Conservation (phyloP, 257 asterid genomes). For the Solanum rostratum region DNA sequence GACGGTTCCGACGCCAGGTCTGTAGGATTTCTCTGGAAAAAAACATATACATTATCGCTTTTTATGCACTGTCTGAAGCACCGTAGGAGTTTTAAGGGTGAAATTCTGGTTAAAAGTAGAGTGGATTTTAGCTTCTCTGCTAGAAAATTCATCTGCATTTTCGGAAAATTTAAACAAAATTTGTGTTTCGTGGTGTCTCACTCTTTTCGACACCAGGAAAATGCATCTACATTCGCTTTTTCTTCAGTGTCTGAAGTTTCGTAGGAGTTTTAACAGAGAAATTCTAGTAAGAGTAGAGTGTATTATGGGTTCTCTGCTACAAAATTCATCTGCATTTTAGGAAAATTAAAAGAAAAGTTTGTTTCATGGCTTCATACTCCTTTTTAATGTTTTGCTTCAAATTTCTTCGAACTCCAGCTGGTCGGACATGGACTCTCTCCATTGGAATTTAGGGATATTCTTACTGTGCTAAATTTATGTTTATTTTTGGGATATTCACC, state of each 20-base stretch:
- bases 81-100: not conserved
- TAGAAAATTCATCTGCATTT: not conserved
- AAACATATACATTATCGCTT: not conserved
- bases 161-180: not conserved
- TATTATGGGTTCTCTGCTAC: not conserved
- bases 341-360: no score
- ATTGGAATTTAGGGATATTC: not conserved
- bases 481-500: not conserved
- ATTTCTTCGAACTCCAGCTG: not conserved
- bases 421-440: not conserved
- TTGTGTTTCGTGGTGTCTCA: not conserved
- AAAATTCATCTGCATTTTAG: not conserved
- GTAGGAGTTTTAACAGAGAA: not conserved
- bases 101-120: not conserved
- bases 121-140: not conserved
- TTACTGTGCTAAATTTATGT: not conserved
- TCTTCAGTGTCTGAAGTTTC: not conserved
- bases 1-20: conserved; percentile 32
- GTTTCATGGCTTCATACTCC: not conserved
- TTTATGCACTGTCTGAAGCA: not conserved
- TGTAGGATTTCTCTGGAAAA: not conserved
- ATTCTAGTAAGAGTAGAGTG: not conserved
- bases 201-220: conserved; percentile 14
- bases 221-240: not conserved
- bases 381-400: not conserved